Evolutionary conservation across 2,329 filamentous ascomycete genomes (phyloP), one percentile per base, ranked within the genome.

Genomic region (Metarhizium anisopliae): DNA sequence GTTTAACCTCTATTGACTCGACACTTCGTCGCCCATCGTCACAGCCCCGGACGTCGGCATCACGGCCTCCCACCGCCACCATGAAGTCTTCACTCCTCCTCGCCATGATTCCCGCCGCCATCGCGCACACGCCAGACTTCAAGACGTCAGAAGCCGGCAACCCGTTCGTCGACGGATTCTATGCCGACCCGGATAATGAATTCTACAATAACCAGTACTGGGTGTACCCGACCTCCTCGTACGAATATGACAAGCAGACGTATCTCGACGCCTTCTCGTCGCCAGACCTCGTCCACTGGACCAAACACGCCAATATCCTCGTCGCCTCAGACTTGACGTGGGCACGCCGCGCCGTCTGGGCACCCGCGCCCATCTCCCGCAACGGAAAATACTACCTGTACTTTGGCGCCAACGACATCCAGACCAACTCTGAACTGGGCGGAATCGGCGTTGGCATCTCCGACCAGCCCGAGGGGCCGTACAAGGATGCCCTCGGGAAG

Each of bases 221-320:
- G 74, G 71, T 79, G 29, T 80, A 72, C 60, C 74, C 77, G 6
- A 79, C 76, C 2, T 68, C 70, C 4, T 78, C 76, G 2, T 66
- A 66, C 25, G 60, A 63, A 16, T 79, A 78, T 59, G 71, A 74
- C 14, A 51, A 74, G 38, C 77, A 80, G 63, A 78, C 74, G 0
- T 77, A 74, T 60, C 70, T 79, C 49, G 76, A 79, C 58, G 76
- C 75, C 55, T 79, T 79, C 64, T 78, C 76, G 2, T 78, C 74
- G 13, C 66, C 68, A 0, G 76, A 80, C 57, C 65, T 80, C 50
- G 63, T 78, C 45, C 66, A 73, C 53, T 80, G 77, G 77, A 76
- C 70, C 18, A 77, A 75, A 56, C 72, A 78, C 58, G 62, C 68
- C 18, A 70, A 70, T 42, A 69, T 79, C 55, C 66, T 80, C 30